Evolutionary conservation across 441 rosid genomes (phyloP).

Genomic region (Eruca vesicaria): DNA sequence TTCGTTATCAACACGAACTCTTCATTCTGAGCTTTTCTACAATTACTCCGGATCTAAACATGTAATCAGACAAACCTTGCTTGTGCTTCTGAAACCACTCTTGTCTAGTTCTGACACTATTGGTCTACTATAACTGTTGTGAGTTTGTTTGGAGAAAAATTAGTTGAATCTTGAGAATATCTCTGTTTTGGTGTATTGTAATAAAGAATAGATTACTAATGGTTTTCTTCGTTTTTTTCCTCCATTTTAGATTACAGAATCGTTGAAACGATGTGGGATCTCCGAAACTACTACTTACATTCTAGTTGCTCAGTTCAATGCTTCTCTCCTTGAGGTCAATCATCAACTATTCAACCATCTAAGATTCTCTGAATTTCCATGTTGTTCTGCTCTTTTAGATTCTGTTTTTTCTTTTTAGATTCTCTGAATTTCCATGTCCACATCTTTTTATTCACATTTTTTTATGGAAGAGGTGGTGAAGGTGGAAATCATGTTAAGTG

Average conservation of each 20-base stretch:
- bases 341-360: too few relatives aligned
- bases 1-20: constrained; percentile 75
- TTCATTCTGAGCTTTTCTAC: constrained; percentile 89
- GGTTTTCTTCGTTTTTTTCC: not conserved
- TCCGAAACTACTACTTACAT: constrained; percentile 67
- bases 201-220: not conserved
- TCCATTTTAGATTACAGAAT: constrained; percentile 73
- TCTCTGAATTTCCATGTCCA: too few relatives aligned
- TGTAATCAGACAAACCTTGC: constrained; percentile 42
- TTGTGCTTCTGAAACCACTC: not conserved
- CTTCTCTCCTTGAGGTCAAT: constrained; percentile 62
- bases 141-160: not conserved
- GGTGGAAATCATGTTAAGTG: too few relatives aligned
- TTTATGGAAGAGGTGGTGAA: too few relatives aligned
- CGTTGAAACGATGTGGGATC: constrained; percentile 87
- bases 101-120: not conserved
- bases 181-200: constrained; percentile 4
- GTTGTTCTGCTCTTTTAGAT: not conserved
- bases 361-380: not conserved
- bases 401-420: too few relatives aligned
- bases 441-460: too few relatives aligned
- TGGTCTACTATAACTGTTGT: not conserved
- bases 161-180: not conserved
- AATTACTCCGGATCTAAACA: constrained; percentile 91
- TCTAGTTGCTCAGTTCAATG: constrained; percentile 73